Evolutionary conservation across 108 stramenopile species (phyloP).

Genomic region (Cylindrotheca closterium): DNA sequence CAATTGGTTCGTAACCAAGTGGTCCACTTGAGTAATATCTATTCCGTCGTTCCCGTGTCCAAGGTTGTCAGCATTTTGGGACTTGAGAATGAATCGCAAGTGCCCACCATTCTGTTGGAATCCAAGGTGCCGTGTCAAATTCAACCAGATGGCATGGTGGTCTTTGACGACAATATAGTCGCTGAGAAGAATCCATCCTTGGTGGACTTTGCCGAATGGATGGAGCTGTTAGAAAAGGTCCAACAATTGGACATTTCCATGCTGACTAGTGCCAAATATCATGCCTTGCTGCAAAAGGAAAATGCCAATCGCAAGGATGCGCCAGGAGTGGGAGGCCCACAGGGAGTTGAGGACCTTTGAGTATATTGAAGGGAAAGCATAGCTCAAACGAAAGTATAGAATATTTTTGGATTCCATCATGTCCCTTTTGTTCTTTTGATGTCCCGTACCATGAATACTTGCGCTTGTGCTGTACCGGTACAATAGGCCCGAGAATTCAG

Average conservation of each 20-base stretch:
- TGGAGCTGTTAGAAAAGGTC: conserved; percentile 42
- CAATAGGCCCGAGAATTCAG: too few species aligned
- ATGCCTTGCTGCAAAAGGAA: conserved; percentile 27
- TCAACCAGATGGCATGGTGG: conserved; percentile 23
- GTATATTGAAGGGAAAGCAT: neutral
- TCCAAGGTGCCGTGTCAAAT: conserved; percentile 15
- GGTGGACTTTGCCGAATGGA: conserved; percentile 23
- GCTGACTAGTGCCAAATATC: conserved; percentile 47
- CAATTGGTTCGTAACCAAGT: conserved; percentile 32
- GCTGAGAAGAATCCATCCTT: neutral
- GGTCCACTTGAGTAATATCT: conserved; percentile 20
- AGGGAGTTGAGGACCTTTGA: conserved; percentile 25
- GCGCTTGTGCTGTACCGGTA: too few species aligned
- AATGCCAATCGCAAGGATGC: neutral
- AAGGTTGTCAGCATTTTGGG: conserved; percentile 20
- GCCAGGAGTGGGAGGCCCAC: conserved; percentile 1
- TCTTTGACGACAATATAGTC: conserved; percentile 2
- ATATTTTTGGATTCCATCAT: too few species aligned
- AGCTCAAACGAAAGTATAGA: too few species aligned
- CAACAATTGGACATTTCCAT: conserved; percentile 58
- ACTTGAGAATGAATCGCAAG: neutral
- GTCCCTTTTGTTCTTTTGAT: too few species aligned
- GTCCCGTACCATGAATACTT: too few species aligned
- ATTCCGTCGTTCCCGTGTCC: conserved; percentile 29
- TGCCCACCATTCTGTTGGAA: conserved; percentile 8